These are phyloP conservation scores for Metschnikowia kofuensis DNA, from an alignment of 805 yeast species.

Conservation along the genomic window DNA sequence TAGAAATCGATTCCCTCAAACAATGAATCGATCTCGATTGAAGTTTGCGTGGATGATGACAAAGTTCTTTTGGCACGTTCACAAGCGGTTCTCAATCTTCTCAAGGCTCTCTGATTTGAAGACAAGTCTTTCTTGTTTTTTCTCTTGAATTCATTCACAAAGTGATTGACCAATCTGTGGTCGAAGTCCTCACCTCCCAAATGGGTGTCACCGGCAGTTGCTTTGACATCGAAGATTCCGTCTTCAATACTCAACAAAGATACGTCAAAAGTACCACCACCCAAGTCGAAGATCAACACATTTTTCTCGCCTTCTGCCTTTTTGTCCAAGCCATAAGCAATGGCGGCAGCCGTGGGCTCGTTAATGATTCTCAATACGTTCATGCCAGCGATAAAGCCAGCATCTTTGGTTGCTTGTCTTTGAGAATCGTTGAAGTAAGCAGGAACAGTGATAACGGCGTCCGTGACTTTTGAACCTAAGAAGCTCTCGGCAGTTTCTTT, in stretches of 20 bases:
- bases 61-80: constrained; percentile 99
- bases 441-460: constrained; percentile 44
- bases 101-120: constrained; percentile 91
- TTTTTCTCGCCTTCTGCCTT: constrained; percentile 67
- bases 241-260: constrained; percentile 83
- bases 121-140: constrained; percentile 95
- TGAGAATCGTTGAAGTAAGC: constrained; percentile 45
- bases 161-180: constrained; percentile 91
- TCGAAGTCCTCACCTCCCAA: constrained; percentile 98
- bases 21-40: constrained; percentile 91
- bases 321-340: constrained; percentile 49
- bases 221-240: constrained; percentile 89
- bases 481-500: constrained; percentile 90
- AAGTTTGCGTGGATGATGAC: constrained; percentile 93
- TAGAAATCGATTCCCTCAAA: constrained; percentile 95
- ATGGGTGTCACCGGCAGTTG: constrained; percentile 71
- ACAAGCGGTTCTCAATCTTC: constrained; percentile 98
- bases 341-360: constrained; percentile 47
- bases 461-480: constrained; percentile 74
- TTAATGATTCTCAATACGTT: constrained; percentile 43
- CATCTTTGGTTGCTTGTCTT: constrained; percentile 45
- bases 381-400: constrained; percentile 46
- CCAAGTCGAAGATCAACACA: constrained; percentile 88
- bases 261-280: constrained; percentile 98
- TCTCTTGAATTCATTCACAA: constrained; percentile 94